Base-by-base conservation (phyloP, 805 yeast species). In the Candida tammaniensis region DNA sequence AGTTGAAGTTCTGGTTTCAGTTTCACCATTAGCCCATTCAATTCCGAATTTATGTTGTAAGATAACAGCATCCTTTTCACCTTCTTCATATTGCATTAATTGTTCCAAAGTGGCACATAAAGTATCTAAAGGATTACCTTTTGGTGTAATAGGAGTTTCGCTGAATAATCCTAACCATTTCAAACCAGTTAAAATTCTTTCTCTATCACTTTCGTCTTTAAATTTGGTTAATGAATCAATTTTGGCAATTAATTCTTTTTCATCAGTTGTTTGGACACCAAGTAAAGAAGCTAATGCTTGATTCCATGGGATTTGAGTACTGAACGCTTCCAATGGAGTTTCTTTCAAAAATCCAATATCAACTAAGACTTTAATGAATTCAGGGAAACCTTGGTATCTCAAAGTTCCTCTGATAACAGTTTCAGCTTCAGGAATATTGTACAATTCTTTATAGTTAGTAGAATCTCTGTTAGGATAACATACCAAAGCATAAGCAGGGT, bases 391-490 rank as follows among this genome's bases (percentile, higher is more conserved):
- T 71, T 88, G 97, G 80, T 75, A 93, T 72, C 98, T 80, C 59
- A 93, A 76, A 45, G 98, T 93, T 58, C 98, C 98, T 73, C 98
- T 85, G 55, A 93, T 77, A 43, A 91, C 87, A 40, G 96, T 87
- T 57, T 93, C 87, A 48, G 98, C 98, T 73, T 93, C 98, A 48
- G 98, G 98, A 43, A 93, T 93, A 55, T 76, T 64, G 68, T 93
- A 93, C 49, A 89, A 78, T 64, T 89, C 94, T 72, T 79, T 85
- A 77, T 86, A 93, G 38, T 83, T 76, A 41, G 97, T 87, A 25
- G 97, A 89, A 68, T 93, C 98, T 74, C 98, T 85, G 80, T 93
- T 93, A 54, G 98, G 98, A 70, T 93, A 93, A 55, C 88, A 81
- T 38, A 91, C 97, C 48, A 91, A 80, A 24, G 96, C 88, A 57